phyloP scores from a whole-genome alignment of 106 monocot genomes.

The Hemerocallis citrina region DNA sequence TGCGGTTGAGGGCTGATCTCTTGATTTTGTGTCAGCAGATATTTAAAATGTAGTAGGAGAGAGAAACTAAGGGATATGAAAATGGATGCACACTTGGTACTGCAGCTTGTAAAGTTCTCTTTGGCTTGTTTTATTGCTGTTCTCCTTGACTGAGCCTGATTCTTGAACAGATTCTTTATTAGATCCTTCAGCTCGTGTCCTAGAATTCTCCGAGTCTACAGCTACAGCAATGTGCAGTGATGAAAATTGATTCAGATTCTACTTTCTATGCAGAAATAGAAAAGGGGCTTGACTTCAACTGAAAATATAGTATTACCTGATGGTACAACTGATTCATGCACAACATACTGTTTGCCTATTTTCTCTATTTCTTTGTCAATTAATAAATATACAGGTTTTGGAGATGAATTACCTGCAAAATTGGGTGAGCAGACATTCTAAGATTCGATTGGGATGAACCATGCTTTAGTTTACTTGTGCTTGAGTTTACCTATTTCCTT shows the following conservation, averaged over 20 bases:
- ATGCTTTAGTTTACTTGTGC: too few relatives aligned
- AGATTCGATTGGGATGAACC: too few relatives aligned
- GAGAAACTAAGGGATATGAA: neutral
- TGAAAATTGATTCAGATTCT: neutral
- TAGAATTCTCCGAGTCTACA: constrained; percentile 10
- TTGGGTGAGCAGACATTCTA: too few relatives aligned
- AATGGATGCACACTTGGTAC: constrained; percentile 14
- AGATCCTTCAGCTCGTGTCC: constrained; percentile 7
- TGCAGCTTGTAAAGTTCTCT: constrained; percentile 21
- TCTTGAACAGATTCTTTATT: constrained; percentile 18
- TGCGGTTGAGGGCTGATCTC: too few relatives aligned
- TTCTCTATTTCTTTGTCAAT: too few relatives aligned
- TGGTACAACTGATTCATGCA: constrained; percentile 4
- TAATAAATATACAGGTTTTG: too few relatives aligned
- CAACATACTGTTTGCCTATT: too few relatives aligned
- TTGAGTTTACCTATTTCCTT: too few relatives aligned
- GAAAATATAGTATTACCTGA: neutral
- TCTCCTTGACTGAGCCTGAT: constrained; percentile 27
- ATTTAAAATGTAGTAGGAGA: too few relatives aligned
- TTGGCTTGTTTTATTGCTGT: constrained; percentile 15
- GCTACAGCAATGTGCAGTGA: constrained; percentile 3
- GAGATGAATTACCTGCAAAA: too few relatives aligned
- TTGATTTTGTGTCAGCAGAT: too few relatives aligned
- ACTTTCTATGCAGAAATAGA: constrained; percentile 6
- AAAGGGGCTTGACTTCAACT: neutral